Percentiles rank a stretch among this genome's conserved stretches.
Evolutionary conservation across 1,139 yeast genomes (phyloP).

Genomic region (Lodderomyces parapsilosis): DNA sequence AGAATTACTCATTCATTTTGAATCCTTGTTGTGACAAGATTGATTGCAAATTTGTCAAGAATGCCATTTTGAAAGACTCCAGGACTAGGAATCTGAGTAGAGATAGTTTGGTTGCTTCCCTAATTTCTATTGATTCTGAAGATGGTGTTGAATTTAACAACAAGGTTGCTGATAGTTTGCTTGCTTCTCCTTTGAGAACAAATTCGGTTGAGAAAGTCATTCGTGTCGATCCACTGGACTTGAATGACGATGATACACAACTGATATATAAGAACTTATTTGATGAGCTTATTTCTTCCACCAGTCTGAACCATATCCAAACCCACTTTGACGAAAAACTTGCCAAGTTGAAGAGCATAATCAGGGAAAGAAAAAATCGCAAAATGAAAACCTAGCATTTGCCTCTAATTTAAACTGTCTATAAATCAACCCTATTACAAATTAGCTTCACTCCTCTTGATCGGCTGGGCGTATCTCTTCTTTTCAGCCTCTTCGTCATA

Average conservation of each 20-base stretch:
- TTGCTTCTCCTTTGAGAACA: conserved; percentile 2
- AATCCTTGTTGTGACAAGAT: conserved; percentile 6
- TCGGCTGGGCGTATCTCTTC: conserved; percentile 13
- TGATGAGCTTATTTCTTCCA: background rate
- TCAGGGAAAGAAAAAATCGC: conserved; percentile 1
- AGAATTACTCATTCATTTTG: conserved; percentile 4
- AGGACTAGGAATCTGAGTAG: background rate
- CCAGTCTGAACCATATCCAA: background rate
- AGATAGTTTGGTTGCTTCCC: background rate
- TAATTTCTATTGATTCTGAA: conserved; percentile 3
- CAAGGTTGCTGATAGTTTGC: background rate
- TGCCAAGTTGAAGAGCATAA: background rate
- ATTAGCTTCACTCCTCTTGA: conserved; percentile 2
- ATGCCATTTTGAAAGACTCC: conserved; percentile 5
- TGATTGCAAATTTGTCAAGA: conserved; percentile 4
- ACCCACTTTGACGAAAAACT: conserved; percentile 3
- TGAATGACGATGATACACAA: background rate
- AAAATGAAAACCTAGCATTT: background rate
- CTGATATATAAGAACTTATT: background rate
- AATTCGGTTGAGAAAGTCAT: background rate
- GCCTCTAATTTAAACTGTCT: background rate
- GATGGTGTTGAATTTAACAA: background rate
- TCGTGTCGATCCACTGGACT: background rate
- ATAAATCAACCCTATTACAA: background rate
- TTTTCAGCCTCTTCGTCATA: conserved; percentile 20